Evolutionary conservation across 148 eudicot species (phyloP), one percentile per base, ranked within the genome.

Genomic region (Amaranthus cruentus): DNA sequence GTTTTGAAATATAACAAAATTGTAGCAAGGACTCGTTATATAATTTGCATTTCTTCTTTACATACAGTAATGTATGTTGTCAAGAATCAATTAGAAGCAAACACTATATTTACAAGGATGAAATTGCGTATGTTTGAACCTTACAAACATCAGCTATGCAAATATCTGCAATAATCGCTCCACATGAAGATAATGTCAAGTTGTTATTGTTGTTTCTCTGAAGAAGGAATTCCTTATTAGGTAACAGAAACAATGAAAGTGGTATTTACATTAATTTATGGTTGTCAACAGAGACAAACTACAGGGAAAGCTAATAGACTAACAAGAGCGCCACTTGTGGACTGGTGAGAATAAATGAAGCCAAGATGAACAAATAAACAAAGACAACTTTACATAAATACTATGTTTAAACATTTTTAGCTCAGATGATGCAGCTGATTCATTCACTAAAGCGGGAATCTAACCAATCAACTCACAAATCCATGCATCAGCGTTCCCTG

Each of bases 251-350:
- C 62, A 66, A n/a, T n/a, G 68, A 67, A 75, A 67, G 21, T 43
- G 68, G 47, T 75, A 75, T 75, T 47, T 75, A 75, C 77, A 75
- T 67, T 50, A 58, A 10, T 48, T 61, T 44, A 61, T 50, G 68
- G 43, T 49, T 10, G 53, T 50, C 73, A 28, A 68, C 54, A 61
- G 57, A 55, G n/a, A 9, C 44, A 48, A 54, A 52, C 46, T 54
- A n/a, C 64, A 46, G 47, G 11, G 15, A 44, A 14, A 11, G 18
- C 38, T 57, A 70, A 28, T 28, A 55, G n/a, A 53, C 18, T 60
- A 15, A 28, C 7, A 67, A 12, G 46, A 49, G 28, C 55, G 49
- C 55, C 46, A 50, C 21, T 43, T 42, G 14, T 7, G 60, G 53
- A 14, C 62, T 13, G n/a, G 13, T 21, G 15, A 10, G 9, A 50